A percentile compares a stretch with the other conserved stretches of the same genome.
These are phyloP conservation scores for Nematocida ironsii DNA, from an alignment of 371 early-diverging fungal genomes.

Conservation along the genomic window DNA sequence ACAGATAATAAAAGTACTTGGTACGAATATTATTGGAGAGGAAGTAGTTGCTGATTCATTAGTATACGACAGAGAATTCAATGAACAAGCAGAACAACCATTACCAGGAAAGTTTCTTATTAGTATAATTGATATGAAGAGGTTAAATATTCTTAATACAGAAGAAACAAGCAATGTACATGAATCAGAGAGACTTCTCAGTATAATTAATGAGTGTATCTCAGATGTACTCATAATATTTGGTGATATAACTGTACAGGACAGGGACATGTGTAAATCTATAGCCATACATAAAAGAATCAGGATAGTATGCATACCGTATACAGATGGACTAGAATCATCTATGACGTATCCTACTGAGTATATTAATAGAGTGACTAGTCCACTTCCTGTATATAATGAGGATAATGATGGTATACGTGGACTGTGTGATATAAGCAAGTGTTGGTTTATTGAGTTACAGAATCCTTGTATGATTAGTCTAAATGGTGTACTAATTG, in stretches of 20 bases:
- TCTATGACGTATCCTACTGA: slow-evolving; percentile 40
- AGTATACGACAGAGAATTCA: background rate
- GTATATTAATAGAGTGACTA: background rate
- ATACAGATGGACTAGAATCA: background rate
- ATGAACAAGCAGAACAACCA: background rate
- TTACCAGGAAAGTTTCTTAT: background rate
- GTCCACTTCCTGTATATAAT: background rate
- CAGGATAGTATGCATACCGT: slow-evolving; percentile 13
- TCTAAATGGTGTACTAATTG: slow-evolving; percentile 30
- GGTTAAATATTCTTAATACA: background rate
- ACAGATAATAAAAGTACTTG: slow-evolving; percentile 30
- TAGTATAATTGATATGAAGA: background rate
- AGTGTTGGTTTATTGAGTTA: slow-evolving; percentile 4
- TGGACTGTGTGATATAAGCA: background rate
- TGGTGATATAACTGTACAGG: slow-evolving; percentile 26
- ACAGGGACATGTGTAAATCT: slow-evolving; percentile 5
- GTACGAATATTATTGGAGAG: slow-evolving; percentile 16
- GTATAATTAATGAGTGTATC: background rate
- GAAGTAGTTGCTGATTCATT: slow-evolving; percentile 22
- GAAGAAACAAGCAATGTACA: background rate
- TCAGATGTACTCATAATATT: slow-evolving; percentile 24
- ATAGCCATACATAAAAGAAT: background rate
- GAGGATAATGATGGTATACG: background rate
- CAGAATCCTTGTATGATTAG: slow-evolving; percentile 28
- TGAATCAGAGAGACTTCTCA: background rate